Conservation (phyloP, 768 basidiomycete genomes). For the Hirschioporus abietinus region DNA sequence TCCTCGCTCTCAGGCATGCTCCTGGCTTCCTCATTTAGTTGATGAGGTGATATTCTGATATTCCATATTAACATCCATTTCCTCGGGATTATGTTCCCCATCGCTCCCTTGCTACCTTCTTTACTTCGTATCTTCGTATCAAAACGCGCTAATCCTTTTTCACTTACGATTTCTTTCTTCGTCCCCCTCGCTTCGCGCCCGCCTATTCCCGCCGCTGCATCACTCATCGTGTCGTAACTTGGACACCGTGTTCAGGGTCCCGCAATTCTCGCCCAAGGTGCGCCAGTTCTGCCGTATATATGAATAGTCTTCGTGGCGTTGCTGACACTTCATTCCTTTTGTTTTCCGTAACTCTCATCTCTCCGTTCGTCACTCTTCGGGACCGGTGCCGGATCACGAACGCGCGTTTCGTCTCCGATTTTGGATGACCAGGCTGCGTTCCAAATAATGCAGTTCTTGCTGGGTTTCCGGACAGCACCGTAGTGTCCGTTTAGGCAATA, state of each 20-base stretch:
- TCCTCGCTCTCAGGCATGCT: background rate
- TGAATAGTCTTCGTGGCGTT: background rate
- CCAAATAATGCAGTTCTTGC: conserved; percentile 62
- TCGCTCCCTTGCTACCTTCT: background rate
- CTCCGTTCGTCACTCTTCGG: background rate
- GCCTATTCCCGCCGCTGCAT: conserved; percentile 4
- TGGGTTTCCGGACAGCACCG: conserved; percentile 55
- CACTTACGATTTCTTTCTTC: background rate
- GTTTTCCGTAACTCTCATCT: conserved; percentile 9
- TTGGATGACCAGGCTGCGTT: conserved; percentile 46
- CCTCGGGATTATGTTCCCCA: background rate
- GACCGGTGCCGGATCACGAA: background rate
- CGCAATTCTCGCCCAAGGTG: conserved; percentile 60
- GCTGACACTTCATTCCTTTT: background rate
- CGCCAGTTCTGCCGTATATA: conserved; percentile 18
- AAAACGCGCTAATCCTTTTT: background rate
- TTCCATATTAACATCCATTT: background rate
- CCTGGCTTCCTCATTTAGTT: background rate
- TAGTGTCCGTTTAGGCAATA: conserved; percentile 14
- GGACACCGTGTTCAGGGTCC: conserved; percentile 38
- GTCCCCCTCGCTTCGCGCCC: background rate
- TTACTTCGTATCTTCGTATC: background rate
- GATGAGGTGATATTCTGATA: background rate
- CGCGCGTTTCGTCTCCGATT: background rate
- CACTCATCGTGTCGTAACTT: background rate